These are phyloP conservation scores for Rauvolfia tetraphylla DNA, from an alignment of 257 asterid genomes.

Conservation along the genomic window DNA sequence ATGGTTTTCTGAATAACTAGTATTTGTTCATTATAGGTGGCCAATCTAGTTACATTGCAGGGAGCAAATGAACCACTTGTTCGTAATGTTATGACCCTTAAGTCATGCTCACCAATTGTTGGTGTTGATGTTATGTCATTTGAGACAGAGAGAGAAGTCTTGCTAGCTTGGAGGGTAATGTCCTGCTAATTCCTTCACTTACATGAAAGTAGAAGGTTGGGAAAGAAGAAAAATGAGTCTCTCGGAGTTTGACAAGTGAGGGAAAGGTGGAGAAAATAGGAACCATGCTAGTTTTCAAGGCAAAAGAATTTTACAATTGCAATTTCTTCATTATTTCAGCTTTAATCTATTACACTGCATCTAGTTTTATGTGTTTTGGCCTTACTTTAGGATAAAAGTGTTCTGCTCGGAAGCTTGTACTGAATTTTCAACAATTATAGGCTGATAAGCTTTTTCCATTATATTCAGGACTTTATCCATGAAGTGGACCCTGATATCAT, in stretches of 20 bases:
- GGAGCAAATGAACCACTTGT: conserved; percentile 89
- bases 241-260: not conserved
- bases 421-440: not conserved
- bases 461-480: conserved; percentile 68
- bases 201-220: not conserved
- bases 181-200: not conserved
- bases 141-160: conserved; percentile 83
- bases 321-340: not conserved
- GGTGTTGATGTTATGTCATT: conserved; percentile 98
- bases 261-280: not conserved
- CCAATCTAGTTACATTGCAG: conserved; percentile 91
- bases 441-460: conserved; percentile 4
- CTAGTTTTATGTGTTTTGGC: not conserved
- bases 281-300: not conserved
- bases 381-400: not conserved
- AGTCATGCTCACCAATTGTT: conserved; percentile 94
- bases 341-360: not conserved
- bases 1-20: conserved; percentile 20
- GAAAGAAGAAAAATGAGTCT: not conserved
- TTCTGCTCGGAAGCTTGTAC: not conserved
- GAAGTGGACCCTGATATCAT: conserved; percentile 97
- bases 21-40: conserved; percentile 51
- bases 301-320: not conserved
- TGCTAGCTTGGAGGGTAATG: conserved; percentile 97
- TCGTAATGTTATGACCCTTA: conserved; percentile 95